Base-by-base conservation (phyloP, 192 early-diverging fungal species). In the Backusella morwellensis region DNA sequence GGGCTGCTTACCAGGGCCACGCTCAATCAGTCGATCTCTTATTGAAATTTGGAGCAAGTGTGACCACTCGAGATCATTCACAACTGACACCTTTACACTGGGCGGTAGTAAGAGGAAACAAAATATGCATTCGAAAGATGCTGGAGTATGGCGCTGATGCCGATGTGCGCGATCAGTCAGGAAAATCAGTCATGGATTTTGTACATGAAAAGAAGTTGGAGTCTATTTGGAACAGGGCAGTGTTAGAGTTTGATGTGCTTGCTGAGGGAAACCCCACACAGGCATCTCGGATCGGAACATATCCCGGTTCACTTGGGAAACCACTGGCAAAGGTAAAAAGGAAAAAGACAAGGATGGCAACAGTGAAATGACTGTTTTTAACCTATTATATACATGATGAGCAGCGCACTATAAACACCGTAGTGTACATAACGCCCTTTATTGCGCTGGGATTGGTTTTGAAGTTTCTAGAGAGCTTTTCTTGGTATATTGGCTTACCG, bases 1-100 rank as follows among this genome's bases (percentile, higher is more conserved):
- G 98, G 98, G 91, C 94, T 1, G 92, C 93, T 0, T 98, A 97
- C 79, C 93, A 95, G 80, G 93, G 92, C 1, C 93, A 95, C 80
- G 86, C 90, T 36, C 74, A 89, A 29, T 88, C 90, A 35, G 85
- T 95, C 9, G 87, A 92, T 66, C 83, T 93, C 38, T 82, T 98
- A 35, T 71, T 98, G 32, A 84, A 85, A 32, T 80, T 90, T 35
- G 92, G 91, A 17, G 95, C 97, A 4, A 86, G 80, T 4, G 75
- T 97, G 17, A 87, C 93, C 38, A 82, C 88, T 21, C 83, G 79
- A 42, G 97, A 98, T 80, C 81, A 85, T 41, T 88, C 88, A 23
- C 90, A 92, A 73, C 92, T 93, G 74, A 94, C 96, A 6, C 90
- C 96, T 0, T 82, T 99, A 72, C 97, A 99, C 81, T 99, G 95